A percentile compares a stretch with the other conserved stretches of the same genome.
These are phyloP conservation scores for Trametopsis cervina DNA, from an alignment of 768 basidiomycete species.

Conservation along the genomic window DNA sequence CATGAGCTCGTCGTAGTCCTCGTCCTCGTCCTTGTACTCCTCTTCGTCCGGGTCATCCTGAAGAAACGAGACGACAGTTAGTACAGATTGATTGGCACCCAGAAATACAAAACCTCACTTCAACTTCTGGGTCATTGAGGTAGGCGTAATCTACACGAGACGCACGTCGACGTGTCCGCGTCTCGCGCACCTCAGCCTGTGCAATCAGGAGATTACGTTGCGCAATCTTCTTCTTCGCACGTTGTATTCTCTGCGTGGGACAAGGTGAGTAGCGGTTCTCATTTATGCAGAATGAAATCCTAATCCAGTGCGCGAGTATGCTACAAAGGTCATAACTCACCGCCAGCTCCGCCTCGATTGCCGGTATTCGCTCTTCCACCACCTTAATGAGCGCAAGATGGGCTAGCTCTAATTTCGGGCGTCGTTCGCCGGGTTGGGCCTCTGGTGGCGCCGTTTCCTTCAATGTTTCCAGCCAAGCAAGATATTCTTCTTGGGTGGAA, in stretches of 20 bases:
- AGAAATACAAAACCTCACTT: constrained; percentile 31
- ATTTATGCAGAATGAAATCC: background rate
- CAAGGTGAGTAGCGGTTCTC: background rate
- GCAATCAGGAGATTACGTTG: constrained; percentile 57
- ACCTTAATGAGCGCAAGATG: constrained; percentile 56
- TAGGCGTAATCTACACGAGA: constrained; percentile 80
- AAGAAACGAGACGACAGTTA: constrained; percentile 20
- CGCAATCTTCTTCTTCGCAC: constrained; percentile 62
- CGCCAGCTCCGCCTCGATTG: constrained; percentile 61
- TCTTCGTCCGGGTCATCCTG: constrained; percentile 61
- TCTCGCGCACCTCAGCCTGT: constrained; percentile 74
- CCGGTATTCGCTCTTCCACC: constrained; percentile 58
- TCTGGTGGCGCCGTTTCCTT: constrained; percentile 42
- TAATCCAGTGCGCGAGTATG: constrained; percentile 4
- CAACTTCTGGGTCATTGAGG: constrained; percentile 55
- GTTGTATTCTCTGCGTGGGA: constrained; percentile 57
- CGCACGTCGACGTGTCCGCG: constrained; percentile 68
- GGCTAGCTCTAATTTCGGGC: constrained; percentile 47
- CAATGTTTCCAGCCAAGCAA: constrained; percentile 53
- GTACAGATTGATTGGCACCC: constrained; percentile 23
- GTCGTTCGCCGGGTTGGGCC: constrained; percentile 40
- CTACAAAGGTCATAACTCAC: constrained; percentile 40
- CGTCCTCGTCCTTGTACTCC: constrained; percentile 57
- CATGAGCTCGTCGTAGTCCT: constrained; percentile 52
- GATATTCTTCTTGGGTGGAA: constrained; percentile 68